These are phyloP conservation scores for Ceriops zippeliana DNA, from an alignment of 345 rosid species.

Conservation along the genomic window DNA sequence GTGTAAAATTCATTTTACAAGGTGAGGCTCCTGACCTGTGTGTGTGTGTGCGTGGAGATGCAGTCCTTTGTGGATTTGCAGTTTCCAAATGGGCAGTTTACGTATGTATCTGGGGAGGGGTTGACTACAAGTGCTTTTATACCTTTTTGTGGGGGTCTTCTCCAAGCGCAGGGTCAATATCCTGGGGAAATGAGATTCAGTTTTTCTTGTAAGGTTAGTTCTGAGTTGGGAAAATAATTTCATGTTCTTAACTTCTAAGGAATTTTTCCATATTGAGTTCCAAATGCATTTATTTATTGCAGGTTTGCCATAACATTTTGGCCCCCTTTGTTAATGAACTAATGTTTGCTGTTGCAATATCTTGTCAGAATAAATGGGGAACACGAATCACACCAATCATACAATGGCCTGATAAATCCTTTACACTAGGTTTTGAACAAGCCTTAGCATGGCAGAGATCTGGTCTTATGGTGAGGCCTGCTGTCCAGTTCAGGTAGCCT, in stretches of 20 bases:
- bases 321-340: not conserved
- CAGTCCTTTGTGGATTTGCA: constrained; percentile 96
- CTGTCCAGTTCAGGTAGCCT: constrained; percentile 72
- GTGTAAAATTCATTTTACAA: no score
- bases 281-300: constrained; percentile 1
- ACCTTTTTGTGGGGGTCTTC: constrained; percentile 83
- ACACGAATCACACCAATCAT: constrained; percentile 79
- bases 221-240: not conserved
- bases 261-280: not conserved
- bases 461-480: constrained; percentile 84
- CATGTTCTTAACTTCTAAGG: no score
- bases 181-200: constrained; percentile 98
- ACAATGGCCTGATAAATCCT: constrained; percentile 90
- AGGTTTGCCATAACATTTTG: not conserved
- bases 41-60: constrained; percentile 9
- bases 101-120: constrained; percentile 91
- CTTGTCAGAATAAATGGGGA: constrained; percentile 79
- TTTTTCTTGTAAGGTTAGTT: constrained; percentile 73
- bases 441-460: constrained; percentile 90
- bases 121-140: constrained; percentile 82
- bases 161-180: constrained; percentile 96
- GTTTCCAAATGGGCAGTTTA: constrained; percentile 88
- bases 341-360: constrained; percentile 12
- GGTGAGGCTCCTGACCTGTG: not conserved
- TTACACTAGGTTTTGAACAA: constrained; percentile 66